A percentile compares a stretch with the other conserved stretches of the same genome.
Conservation (phyloP, 73 alveolate genomes). For the Effrenium voratum region DNA sequence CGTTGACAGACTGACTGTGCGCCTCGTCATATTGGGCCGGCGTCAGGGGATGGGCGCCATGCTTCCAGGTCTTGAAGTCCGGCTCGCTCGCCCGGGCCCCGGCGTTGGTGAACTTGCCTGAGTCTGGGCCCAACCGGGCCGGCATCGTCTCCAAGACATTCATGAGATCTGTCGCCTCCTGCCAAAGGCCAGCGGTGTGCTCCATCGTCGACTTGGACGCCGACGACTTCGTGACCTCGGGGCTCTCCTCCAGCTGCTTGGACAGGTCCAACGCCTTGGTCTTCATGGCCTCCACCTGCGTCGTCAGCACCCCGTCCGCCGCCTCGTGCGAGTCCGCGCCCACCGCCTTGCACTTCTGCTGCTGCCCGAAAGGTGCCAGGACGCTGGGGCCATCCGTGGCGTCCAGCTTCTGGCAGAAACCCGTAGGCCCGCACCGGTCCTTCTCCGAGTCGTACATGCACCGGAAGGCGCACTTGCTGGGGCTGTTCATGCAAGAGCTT, state of each 20-base stretch:
- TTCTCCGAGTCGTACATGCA: not conserved
- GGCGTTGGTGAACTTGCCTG: not conserved
- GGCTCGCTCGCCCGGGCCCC: not conserved
- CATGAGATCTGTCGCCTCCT: no score
- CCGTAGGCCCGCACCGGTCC: not conserved
- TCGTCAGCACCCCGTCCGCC: not conserved
- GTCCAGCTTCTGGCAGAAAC: not conserved
- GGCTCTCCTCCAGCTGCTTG: no score
- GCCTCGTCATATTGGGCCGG: no score
- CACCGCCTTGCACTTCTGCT: not conserved
- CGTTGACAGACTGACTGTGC: no score
- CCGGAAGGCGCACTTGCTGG: not conserved
- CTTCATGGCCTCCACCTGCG: not conserved
- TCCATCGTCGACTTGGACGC: no score
- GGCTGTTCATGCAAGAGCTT: not conserved
- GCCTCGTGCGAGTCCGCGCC: not conserved
- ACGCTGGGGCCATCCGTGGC: not conserved
- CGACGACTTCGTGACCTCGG: no score
- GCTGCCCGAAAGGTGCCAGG: not conserved
- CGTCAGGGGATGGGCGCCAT: no score
- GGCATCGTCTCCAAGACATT: no score
- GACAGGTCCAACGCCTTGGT: not conserved
- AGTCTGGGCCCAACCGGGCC: not conserved
- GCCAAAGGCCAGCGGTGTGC: no score
- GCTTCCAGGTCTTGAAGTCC: constrained; percentile 11